Base-by-base conservation (phyloP, 2,329 filamentous ascomycete species). In the Pseudogymnoascus sp. region DNA sequence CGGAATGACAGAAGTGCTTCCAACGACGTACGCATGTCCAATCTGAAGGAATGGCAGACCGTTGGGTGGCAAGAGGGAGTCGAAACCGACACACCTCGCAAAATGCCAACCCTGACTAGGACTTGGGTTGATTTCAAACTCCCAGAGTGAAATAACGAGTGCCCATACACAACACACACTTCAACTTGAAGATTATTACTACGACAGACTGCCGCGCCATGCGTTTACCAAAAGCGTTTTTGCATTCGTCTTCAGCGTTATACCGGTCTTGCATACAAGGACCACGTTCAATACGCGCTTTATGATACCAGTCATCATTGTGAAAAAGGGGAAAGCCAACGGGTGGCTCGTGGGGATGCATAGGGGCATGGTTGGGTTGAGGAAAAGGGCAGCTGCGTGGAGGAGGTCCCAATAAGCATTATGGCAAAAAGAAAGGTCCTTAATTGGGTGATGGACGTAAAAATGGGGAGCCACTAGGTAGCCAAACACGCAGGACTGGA, bases 1-100 rank as follows among this genome's bases (percentile, higher is more conserved):
- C 64, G 63, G 37, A 60, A 63, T 29, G 68, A 63, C 40, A 57
- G 60, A 15, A 58, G 67, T 35, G 62, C 69, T 33, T 64, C 69
- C 4, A 69, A 70, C 39, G 61, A 62, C n/a, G 68, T 71, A 36
- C 68, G 69, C 31, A 59, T 66, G n/a, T 35, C 65, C 26, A 66
- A 71, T 35, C 59, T 39, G 13, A 66, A 66, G 39, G 64, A 67
- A 15, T 73, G 71, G 71, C 67, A 71, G 39, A 40, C 65, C 57
- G 70, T 72, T 17, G 71, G 71, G 7, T 73, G 68, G 70, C 63
- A 70, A 60, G 72, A 74, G 72, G 62, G 54, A 47, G 65, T 73
- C 26, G 61, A 65, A 44, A 64, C 44, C 50, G 67, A 67, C 31
- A n/a, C 29, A 33, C 47, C 47, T 33, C 47, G 29, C 29, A 33